phyloP scores from a whole-genome alignment of 2,329 filamentous ascomycete species.

The Sporothrix luriei region DNA sequence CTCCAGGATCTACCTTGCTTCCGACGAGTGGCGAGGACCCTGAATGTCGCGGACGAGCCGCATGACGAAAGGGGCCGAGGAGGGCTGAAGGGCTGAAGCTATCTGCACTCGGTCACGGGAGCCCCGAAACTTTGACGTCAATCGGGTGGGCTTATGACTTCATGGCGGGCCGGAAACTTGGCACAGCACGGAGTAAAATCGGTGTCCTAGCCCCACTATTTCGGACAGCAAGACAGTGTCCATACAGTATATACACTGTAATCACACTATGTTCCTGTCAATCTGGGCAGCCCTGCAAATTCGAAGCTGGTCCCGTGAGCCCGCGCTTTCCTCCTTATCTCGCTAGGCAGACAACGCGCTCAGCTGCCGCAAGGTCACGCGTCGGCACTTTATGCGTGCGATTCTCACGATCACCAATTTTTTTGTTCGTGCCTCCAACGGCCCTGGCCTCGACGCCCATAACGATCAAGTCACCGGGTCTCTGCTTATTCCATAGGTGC shows the following conservation, averaged over 20 bases:
- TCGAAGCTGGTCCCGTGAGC: constrained; percentile 32
- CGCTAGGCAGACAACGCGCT: constrained; percentile 34
- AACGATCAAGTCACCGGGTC: not conserved
- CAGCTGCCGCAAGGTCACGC: not conserved
- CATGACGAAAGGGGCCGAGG: not conserved
- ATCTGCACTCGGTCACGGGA: not conserved
- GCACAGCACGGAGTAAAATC: not conserved
- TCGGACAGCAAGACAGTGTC: not conserved
- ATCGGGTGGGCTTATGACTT: not conserved
- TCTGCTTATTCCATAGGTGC: not conserved
- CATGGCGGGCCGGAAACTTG: constrained; percentile 1
- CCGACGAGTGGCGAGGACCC: constrained; percentile 11
- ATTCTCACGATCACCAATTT: constrained; percentile 11
- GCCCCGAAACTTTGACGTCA: not conserved
- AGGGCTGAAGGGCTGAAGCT: not conserved
- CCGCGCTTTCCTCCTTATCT: constrained; percentile 26
- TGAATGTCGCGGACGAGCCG: not conserved
- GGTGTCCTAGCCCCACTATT: not conserved
- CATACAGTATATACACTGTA: not conserved
- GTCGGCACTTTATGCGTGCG: constrained; percentile 1
- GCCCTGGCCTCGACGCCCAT: not conserved
- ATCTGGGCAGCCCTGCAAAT: not conserved
- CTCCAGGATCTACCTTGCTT: not conserved
- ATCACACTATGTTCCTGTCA: not conserved
- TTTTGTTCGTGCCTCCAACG: not conserved